Base-by-base conservation (phyloP, 169 alveolate species). In the Cryptosporidium andersoni region DNA sequence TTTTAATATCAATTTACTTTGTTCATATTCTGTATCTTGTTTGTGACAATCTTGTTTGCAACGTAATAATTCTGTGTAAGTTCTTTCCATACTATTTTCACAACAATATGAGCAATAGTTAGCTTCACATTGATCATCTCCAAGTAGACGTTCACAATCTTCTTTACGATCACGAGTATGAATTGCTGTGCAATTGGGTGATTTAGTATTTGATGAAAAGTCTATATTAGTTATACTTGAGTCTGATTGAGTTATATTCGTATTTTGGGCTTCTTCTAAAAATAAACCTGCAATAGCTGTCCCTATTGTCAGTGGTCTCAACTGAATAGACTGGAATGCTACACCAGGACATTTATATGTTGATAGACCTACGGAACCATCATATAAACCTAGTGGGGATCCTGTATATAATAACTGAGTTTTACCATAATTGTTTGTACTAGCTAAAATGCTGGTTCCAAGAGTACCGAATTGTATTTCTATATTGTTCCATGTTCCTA, bases 371-470 rank as follows among this genome's bases (percentile, higher is more conserved):
- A 74, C 85, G 25, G 85, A 74, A 49, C 85, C 85, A 37, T 58
- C 85, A 14, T 48, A 68, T 40, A 74, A 14, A 25, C 85, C 68
- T 6, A 74, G 45, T 25, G 85, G 85, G 45, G 74, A 56, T 5
- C 85, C 85, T 55, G 85, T 58, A 9, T 74, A 74, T 25, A 74
- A 39, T 45, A 74, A 49, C 45, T 74, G 74, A n/a, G 85, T 74
- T 64, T 74, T 74, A 58, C 85, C 85, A 60, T 74, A 74, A 45
- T 74, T 74, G 51, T 74, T 74, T 1, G 85, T 74, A 60, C 85
- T 74, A 48, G 85, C 85, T 12, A 74, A 64, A 11, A 74, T 60
- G 39, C 43, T 74, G 48, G 60, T 62, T 74, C 85, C 85, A 34
- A 74, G 62, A 7, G 66, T 74, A 34, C 85, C 85, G 34, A 74